phyloP scores from a whole-genome alignment of 1,139 yeast genomes.

The Geotrichum reessii region DNA sequence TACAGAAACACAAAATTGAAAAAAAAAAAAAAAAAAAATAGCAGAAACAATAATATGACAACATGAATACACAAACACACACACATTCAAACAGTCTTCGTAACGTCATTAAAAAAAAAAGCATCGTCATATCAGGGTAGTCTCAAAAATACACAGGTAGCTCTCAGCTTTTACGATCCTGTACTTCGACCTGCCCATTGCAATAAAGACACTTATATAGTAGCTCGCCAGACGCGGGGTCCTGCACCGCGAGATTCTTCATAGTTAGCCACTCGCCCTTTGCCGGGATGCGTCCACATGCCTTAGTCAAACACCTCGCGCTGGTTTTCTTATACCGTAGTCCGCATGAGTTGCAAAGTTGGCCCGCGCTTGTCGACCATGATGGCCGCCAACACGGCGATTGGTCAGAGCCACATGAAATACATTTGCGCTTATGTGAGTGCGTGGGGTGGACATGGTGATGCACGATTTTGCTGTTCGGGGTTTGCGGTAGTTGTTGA shows the following conservation, averaged over 20 bases:
- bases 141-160: neutral
- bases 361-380: conserved; percentile 85
- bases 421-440: conserved; percentile 45
- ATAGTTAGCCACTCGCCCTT: conserved; percentile 92
- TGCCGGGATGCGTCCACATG: conserved; percentile 86
- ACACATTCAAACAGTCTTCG: neutral
- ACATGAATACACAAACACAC: neutral
- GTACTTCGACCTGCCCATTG: conserved; percentile 51
- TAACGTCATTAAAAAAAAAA: neutral
- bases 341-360: conserved; percentile 94
- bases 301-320: conserved; percentile 72
- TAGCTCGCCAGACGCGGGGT: conserved; percentile 38
- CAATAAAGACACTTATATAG: conserved; percentile 62
- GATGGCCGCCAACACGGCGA: conserved; percentile 99
- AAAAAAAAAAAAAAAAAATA: neutral
- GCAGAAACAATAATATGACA: neutral
- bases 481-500: conserved; percentile 9
- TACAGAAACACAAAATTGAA: neutral
- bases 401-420: conserved; percentile 85
- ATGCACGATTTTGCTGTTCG: conserved; percentile 1
- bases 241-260: conserved; percentile 62
- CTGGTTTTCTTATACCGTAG: conserved; percentile 89
- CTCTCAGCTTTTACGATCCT: neutral
- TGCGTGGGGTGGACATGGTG: conserved; percentile 16
- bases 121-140: neutral